Base-by-base conservation (phyloP, 1,284 basidiomycete genomes). In the Sphagnurus paluster region DNA sequence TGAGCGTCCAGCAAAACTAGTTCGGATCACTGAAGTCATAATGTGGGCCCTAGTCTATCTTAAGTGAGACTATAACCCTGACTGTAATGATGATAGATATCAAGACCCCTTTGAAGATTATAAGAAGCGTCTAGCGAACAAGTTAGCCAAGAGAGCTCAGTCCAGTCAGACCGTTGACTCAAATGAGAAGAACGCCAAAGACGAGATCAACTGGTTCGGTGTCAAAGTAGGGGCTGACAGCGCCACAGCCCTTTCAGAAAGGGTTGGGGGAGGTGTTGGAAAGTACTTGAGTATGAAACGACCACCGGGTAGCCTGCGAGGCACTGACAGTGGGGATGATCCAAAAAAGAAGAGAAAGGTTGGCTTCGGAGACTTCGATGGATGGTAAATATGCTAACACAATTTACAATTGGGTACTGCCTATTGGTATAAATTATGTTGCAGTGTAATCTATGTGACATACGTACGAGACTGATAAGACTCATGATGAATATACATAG, bases 81-180 rank as follows among this genome's bases (percentile, higher is more conserved):
- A 43, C 23, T 17, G 46, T 21, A 35, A 40, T 46, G 26, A 47
- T 4, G 30, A 40, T 52, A 89, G 86, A 39, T 85, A 87, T 56
- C 86, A 90, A 66, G 90, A 93, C 62, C 91, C 90, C 0, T 93
- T 92, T 53, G 86, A 92, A 44, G 86, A 87, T 26, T 92, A 92
- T 64, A 90, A 91, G 59, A 74, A 70, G 10, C 82, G 89, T 8
- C 75, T 89, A 13, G 77, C 80, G 21, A 90, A 85, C 60, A 88
- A 87, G 54, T 72, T 91, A 2, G 82, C 86, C 1, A 78, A 76
- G 54, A 79, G 79, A 56, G 78, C 78, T n/a, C 82, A 82, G 48
- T 74, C 74, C 1, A 74, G 74, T 44, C 81, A 81, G 48, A 71
- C 70, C 1, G 71, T 74, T 42, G 73, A 74, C 63, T 60, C 55